Evolutionary conservation across 805 yeast genomes (phyloP), one percentile per base, ranked within the genome.

Genomic region (Myxozyma mucilagina): DNA sequence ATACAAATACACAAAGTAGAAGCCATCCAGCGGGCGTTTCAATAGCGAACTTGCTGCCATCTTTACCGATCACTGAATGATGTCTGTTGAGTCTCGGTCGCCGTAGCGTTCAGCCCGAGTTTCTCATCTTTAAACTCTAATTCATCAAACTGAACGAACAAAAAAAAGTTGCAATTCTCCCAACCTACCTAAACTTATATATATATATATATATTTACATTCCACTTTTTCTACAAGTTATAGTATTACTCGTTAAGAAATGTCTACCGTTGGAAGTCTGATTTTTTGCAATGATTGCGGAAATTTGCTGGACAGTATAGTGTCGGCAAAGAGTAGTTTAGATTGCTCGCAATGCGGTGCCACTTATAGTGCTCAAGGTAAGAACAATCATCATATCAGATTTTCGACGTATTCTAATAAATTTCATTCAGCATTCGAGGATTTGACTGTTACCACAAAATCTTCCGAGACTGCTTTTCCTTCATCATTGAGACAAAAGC

Each of bases 401-500:
- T 44, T 39, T 13, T 29, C 9, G 47, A 20, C 18, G 34, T 49
- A 20, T 10, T 36, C 36, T 39, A 24, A 24, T n/a, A 56, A 44
- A 50, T 38, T 41, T 32, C 32, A 20, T 38, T 38, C 76, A 66
- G 80, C 82, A 56, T 92, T 90, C 71, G 84, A 87, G 39, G 84
- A 89, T 71, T 79, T 93, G 71, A 87, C 88, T 71, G 98, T 94
- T 50, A 85, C 87, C 41, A 94, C 99, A 2, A 82, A 83, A 59
- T 90, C 97, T 0, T 84, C 96, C 0, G 91, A 89, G 41, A 94
- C 90, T 73, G 97, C 98, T 0, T 94, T 94, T 76, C 98, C 98
- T 31, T 91, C 97, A 9, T 75, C 86, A 3, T 77, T 94, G 63
- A 84, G 85, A 68, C 79, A 90, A 68, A 90, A 92, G 72, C 82